A percentile compares a stretch with the other conserved stretches of the same genome.
Evolutionary conservation across 257 asterid species (phyloP).

Genomic region (Apocynum venetum): DNA sequence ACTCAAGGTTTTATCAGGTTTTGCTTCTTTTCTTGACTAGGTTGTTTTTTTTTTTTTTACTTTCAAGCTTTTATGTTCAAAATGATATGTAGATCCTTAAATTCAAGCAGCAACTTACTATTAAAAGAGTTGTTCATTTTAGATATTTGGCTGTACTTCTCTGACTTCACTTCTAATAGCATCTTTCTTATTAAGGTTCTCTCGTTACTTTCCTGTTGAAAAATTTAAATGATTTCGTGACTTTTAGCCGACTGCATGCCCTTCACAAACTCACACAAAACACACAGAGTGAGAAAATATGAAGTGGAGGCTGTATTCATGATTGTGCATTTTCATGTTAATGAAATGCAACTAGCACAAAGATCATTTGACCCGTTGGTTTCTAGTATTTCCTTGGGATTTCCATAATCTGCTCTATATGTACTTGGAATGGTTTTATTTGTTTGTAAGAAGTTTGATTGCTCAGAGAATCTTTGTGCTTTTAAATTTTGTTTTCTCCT

Average conservation of each 20-base stretch:
- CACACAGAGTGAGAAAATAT: background rate
- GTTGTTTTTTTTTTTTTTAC: conserved; percentile 10
- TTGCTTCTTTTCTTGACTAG: conserved; percentile 15
- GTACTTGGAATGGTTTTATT: background rate
- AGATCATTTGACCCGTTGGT: background rate
- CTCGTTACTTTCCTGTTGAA: background rate
- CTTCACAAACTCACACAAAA: background rate
- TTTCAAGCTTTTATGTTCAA: background rate
- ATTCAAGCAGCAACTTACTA: background rate
- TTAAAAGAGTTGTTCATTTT: background rate
- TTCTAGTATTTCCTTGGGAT: background rate
- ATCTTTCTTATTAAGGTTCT: background rate
- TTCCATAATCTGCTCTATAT: background rate
- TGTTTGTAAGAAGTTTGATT: background rate
- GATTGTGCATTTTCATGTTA: background rate
- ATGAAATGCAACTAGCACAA: background rate
- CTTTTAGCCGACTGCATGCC: background rate
- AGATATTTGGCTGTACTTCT: background rate
- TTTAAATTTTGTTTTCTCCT: background rate
- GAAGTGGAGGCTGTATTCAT: background rate
- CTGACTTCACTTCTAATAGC: background rate
- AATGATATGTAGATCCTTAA: background rate
- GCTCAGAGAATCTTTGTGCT: background rate
- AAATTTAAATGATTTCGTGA: background rate
- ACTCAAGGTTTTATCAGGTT: conserved; percentile 95